Evolutionary conservation across 2,329 filamentous ascomycete species (phyloP), one percentile per base, ranked within the genome.

Genomic region (Zasmidium cellare): DNA sequence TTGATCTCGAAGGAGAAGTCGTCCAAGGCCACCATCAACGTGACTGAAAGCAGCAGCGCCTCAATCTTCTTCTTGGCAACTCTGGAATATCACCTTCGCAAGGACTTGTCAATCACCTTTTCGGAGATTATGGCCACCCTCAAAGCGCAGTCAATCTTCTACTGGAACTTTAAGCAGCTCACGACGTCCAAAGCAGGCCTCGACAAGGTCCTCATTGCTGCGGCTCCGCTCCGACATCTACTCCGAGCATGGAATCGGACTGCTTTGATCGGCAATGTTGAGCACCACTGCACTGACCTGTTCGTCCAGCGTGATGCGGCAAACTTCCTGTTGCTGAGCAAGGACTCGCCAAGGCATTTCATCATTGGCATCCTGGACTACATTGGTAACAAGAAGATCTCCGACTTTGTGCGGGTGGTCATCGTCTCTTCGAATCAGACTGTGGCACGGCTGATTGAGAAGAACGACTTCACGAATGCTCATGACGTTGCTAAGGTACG

Each of bases 31-130:
- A 72, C 70, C 56, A 75, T 58, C 66, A 72, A 53, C 69, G 75
- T 60, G 68, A 71, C 58, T 59, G 70, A 72, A 44, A 63, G 76
- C 41, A 72, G 68, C 51, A 75, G 72, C 56, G 67, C 68, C 1
- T 75, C 76, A 9, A 77, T 78, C 9, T 71, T 79, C 2, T 81
- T 81, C 63, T 69, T 80, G 6, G 74, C 78, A 14, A 69, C 75
- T 1, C 77, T 81, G 45, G 77, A 80, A 56, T 74, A 77, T 57
- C 68, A 72, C 12, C 71, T 80, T 20, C 69, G 70, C 45, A 73
- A 72, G 45, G 71, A 72, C 16, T 67, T 69, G 19, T 68, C 66
- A 2, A 55, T 72, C 20, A 75, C 72, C 2, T 75, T 81, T 59
- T 73, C 70, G 3, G 76, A 79, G 38, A 69, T 80, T 56, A 65